phyloP scores from a whole-genome alignment of 2,329 filamentous ascomycete genomes.

The Aspergillus felis region DNA sequence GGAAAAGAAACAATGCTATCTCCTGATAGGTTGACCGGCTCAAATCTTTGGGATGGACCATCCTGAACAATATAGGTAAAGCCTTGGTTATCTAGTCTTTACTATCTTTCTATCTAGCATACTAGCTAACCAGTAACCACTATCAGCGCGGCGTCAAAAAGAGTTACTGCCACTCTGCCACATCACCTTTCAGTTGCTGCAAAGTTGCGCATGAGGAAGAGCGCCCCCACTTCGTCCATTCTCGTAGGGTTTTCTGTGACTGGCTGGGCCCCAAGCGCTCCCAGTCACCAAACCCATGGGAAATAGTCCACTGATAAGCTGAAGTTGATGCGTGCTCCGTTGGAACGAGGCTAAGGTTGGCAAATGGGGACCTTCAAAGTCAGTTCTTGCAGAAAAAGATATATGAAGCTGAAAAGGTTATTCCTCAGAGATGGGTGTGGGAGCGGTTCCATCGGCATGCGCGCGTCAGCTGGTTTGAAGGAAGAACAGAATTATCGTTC shows the following conservation, averaged over 20 bases:
- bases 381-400: not conserved
- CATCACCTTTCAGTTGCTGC: not conserved
- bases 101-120: not conserved
- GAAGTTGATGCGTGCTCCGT: not conserved
- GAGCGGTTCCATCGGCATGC: not conserved
- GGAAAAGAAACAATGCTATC: not conserved
- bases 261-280: not conserved
- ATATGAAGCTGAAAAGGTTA: not conserved
- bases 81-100: not conserved
- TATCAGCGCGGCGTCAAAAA: not conserved
- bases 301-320: not conserved
- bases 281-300: not conserved
- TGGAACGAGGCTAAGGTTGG: not conserved
- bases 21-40: not conserved
- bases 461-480: not conserved
- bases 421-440: not conserved
- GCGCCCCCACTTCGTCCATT: not conserved
- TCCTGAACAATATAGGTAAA: not conserved
- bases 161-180: not conserved
- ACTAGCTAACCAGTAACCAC: not conserved
- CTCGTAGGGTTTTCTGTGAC: not conserved
- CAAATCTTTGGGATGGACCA: not conserved
- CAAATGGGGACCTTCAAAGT: not conserved
- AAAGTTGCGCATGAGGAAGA: not conserved
- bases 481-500: not conserved